phyloP scores from a whole-genome alignment of 2,329 filamentous ascomycete genomes.

The Fusarium sp. region DNA sequence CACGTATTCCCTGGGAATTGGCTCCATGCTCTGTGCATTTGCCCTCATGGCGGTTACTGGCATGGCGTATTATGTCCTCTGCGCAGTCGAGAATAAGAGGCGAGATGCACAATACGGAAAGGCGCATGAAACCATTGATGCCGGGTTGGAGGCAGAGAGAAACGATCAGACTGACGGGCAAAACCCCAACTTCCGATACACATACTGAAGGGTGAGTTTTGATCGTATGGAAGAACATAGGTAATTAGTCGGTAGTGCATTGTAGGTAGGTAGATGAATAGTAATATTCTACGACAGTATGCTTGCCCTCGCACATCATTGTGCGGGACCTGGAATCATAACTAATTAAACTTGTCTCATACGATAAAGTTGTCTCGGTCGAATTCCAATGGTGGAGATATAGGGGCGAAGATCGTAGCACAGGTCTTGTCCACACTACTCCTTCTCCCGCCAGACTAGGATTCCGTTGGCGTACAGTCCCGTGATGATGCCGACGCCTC shows the following conservation, averaged over 20 bases:
- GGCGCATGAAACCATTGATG: background rate
- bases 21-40: conserved; percentile 42
- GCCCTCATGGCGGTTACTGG: conserved; percentile 33
- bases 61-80: background rate
- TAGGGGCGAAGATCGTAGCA: background rate
- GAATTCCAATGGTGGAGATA: background rate
- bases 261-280: background rate
- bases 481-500: conserved; percentile 51
- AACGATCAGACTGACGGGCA: conserved; percentile 19
- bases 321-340: background rate
- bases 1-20: conserved; percentile 35
- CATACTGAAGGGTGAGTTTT: conserved; percentile 1
- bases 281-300: background rate
- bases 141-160: conserved; percentile 8
- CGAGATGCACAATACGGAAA: conserved; percentile 18
- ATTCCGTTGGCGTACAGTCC: conserved; percentile 55
- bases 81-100: background rate
- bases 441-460: conserved; percentile 42
- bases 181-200: conserved; percentile 26
- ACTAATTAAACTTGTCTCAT: background rate
- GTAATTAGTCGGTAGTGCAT: too few relatives aligned
- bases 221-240: background rate
- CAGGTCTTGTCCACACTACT: background rate
- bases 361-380: background rate
- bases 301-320: background rate